Evolutionary conservation across 495 filamentous ascomycete species (phyloP).

Genomic region (Trichoderma asperelloides): DNA sequence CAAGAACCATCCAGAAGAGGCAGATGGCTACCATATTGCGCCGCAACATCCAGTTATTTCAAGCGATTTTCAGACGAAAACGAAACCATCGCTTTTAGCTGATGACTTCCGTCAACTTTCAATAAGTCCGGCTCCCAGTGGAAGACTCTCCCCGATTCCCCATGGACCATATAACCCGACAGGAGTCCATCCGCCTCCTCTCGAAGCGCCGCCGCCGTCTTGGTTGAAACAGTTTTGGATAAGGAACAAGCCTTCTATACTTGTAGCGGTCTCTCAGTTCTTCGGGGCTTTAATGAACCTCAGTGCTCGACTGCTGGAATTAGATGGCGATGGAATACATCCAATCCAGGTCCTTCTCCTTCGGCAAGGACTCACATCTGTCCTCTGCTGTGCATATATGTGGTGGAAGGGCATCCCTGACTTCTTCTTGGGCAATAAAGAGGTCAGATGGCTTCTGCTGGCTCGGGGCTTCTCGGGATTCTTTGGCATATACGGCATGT

Average conservation of each 20-base stretch:
- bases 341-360: slow-evolving; percentile 86
- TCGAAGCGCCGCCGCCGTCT: slow-evolving; percentile 4
- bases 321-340: slow-evolving; percentile 65
- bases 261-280: slow-evolving; percentile 69
- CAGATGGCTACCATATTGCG: neutral
- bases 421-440: slow-evolving; percentile 59
- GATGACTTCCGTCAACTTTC: neutral
- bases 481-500: slow-evolving; percentile 60
- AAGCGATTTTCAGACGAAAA: neutral
- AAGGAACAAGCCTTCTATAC: slow-evolving; percentile 62
- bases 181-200: neutral
- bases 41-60: neutral
- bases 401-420: slow-evolving; percentile 56
- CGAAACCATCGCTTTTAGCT: neutral
- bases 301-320: slow-evolving; percentile 67
- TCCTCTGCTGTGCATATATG: slow-evolving; percentile 66
- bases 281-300: slow-evolving; percentile 89
- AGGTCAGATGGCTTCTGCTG: slow-evolving; percentile 58
- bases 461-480: slow-evolving; percentile 68
- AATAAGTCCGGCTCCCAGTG: neutral
- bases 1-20: neutral
- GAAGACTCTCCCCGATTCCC: neutral
- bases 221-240: slow-evolving; percentile 20
- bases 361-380: slow-evolving; percentile 68
- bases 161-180: slow-evolving; percentile 8